phyloP scores from a whole-genome alignment of 2,329 filamentous ascomycete species.

The Claviceps sorghi region DNA sequence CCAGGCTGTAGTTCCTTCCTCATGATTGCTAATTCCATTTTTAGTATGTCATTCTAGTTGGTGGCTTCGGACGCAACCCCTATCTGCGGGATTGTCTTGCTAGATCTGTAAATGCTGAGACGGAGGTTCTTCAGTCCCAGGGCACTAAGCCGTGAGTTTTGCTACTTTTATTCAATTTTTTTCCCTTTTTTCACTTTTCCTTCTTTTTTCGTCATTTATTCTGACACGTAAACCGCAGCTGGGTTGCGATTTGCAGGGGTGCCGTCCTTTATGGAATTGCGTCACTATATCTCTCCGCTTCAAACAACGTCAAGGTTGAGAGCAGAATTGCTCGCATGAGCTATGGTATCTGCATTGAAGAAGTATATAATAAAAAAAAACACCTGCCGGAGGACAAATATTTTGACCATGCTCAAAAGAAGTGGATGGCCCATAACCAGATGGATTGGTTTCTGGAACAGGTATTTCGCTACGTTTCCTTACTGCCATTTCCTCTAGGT shows the following conservation, averaged over 20 bases:
- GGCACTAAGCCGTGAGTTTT: constrained; percentile 20
- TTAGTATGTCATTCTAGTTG: constrained; percentile 24
- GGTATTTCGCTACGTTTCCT: neutral
- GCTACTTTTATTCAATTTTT: neutral
- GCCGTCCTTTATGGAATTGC: constrained; percentile 16
- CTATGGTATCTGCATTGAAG: constrained; percentile 8
- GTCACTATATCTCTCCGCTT: neutral
- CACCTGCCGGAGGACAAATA: constrained; percentile 6
- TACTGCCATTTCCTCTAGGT: neutral
- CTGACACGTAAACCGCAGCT: constrained; percentile 10
- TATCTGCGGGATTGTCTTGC: constrained; percentile 15
- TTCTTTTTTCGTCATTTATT: neutral
- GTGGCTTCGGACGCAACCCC: constrained; percentile 21
- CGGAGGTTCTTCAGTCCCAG: constrained; percentile 16
- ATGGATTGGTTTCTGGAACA: constrained; percentile 16
- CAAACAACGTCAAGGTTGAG: constrained; percentile 8
- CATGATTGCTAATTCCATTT: neutral
- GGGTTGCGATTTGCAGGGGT: constrained; percentile 22
- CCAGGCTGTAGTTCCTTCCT: neutral
- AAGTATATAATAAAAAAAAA: neutral
- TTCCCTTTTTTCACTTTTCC: neutral
- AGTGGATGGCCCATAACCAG: constrained; percentile 9
- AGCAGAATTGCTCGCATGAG: constrained; percentile 15
- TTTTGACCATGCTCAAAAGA: neutral
- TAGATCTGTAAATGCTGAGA: neutral